Percentiles rank a stretch among this genome's conserved stretches.
phyloP scores from a whole-genome alignment of 2,329 filamentous ascomycete genomes.

The Elsinoe necatrix region DNA sequence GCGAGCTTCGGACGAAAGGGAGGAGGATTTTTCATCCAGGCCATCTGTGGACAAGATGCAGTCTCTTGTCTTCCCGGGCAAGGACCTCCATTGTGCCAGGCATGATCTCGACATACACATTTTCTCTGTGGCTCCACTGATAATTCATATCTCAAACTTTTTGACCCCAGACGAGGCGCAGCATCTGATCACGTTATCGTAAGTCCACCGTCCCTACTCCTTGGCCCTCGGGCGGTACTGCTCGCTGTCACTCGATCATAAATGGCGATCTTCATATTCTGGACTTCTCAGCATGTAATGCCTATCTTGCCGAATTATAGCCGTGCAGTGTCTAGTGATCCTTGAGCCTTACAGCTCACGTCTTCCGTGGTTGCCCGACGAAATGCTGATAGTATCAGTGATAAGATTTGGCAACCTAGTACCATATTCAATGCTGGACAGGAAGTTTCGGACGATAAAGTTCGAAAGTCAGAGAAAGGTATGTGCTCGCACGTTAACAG shows the following conservation, averaged over 20 bases:
- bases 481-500: background rate
- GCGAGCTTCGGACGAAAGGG: background rate
- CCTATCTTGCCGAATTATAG: no score
- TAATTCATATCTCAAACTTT: conserved; percentile 53
- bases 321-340: no score
- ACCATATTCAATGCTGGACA: conserved; percentile 45
- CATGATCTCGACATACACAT: conserved; percentile 40
- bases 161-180: conserved; percentile 40
- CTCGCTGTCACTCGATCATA: background rate
- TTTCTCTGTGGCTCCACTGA: conserved; percentile 45
- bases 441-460: conserved; percentile 39
- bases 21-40: background rate
- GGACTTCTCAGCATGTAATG: background rate
- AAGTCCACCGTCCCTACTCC: conserved; percentile 17
- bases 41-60: conserved; percentile 29
- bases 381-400: conserved; percentile 21
- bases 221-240: conserved; percentile 15
- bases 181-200: conserved; percentile 49
- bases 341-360: no score
- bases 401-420: conserved; percentile 44
- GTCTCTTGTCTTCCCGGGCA: conserved; percentile 34
- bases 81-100: conserved; percentile 31
- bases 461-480: conserved; percentile 48
- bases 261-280: background rate
- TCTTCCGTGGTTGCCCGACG: background rate